These are phyloP conservation scores for Schizophyllum commune DNA, from an alignment of 1,284 basidiomycete species.

Conservation along the genomic window DNA sequence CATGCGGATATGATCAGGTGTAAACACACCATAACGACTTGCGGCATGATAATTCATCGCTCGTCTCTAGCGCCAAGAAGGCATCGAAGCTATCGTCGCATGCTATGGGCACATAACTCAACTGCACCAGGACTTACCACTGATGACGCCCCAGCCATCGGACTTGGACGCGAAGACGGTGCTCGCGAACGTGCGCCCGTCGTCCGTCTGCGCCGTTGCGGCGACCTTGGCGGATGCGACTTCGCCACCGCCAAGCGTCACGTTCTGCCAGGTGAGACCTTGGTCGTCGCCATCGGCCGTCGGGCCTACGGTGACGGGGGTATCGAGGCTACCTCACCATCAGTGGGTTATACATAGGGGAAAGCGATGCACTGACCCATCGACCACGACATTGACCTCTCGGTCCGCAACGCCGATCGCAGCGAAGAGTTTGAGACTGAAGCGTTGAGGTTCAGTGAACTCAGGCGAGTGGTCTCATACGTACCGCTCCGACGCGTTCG, in stretches of 20 bases:
- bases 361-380: conserved; percentile 22
- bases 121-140: conserved; percentile 18
- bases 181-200: conserved; percentile 19
- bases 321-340: conserved; percentile 17
- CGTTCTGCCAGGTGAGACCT: conserved; percentile 11
- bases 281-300: not conserved
- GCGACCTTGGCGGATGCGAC: not conserved
- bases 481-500: not conserved
- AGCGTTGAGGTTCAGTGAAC: not conserved
- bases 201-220: conserved; percentile 15
- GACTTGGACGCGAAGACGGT: conserved; percentile 27
- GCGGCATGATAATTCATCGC: too few relatives aligned
- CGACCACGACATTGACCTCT: conserved; percentile 21
- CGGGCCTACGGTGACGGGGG: not conserved
- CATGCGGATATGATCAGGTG: not conserved
- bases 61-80: too few relatives aligned
- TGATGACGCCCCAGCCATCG: conserved; percentile 33
- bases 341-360: conserved; percentile 21
- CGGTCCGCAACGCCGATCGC: conserved; percentile 24
- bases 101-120: too few relatives aligned
- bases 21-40: too few relatives aligned
- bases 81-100: too few relatives aligned
- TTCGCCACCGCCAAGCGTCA: conserved; percentile 23
- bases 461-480: too few relatives aligned
- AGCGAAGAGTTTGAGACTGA: conserved; percentile 23